Conservation (phyloP, 2,329 filamentous ascomycete species). For the Myriosclerotinia scirpicola region DNA sequence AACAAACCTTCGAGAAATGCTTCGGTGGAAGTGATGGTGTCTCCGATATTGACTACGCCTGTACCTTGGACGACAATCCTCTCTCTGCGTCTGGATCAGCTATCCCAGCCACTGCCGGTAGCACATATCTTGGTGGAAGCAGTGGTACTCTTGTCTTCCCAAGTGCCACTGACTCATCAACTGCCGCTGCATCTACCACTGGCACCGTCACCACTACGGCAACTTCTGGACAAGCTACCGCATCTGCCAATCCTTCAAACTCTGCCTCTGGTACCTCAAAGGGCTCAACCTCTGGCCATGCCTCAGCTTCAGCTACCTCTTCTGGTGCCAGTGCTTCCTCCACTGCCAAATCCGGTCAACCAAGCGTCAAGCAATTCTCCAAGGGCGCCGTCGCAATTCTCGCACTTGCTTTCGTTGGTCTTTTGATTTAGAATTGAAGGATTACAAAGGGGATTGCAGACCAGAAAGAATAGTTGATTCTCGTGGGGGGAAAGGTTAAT, state of each 20-base stretch:
- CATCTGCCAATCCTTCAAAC: background rate
- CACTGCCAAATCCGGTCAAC: constrained; percentile 10
- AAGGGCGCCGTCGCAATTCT: constrained; percentile 21
- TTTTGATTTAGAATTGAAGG: constrained; percentile 1
- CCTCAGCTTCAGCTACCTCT: constrained; percentile 7
- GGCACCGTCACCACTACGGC: background rate
- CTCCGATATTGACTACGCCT: constrained; percentile 2
- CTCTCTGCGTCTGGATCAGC: background rate
- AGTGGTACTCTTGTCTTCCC: constrained; percentile 19
- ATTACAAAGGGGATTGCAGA: background rate
- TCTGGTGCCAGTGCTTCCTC: constrained; percentile 11
- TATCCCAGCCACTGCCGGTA: background rate
- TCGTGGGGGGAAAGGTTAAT: constrained; percentile 5
- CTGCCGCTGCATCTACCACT: constrained; percentile 5
- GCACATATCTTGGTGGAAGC: constrained; percentile 11
- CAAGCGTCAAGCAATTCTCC: constrained; percentile 18
- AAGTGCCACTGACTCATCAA: constrained; percentile 1
- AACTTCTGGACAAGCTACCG: background rate
- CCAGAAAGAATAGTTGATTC: background rate
- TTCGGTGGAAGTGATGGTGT: background rate
- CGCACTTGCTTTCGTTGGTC: constrained; percentile 20
- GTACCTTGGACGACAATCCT: constrained; percentile 8
- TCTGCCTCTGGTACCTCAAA: background rate
- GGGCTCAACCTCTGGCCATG: constrained; percentile 5
- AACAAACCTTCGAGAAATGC: constrained; percentile 8